Percentiles rank a stretch among this genome's conserved stretches.
Evolutionary conservation across 2,329 filamentous ascomycete genomes (phyloP).

Genomic region (Aspergillus sp.): DNA sequence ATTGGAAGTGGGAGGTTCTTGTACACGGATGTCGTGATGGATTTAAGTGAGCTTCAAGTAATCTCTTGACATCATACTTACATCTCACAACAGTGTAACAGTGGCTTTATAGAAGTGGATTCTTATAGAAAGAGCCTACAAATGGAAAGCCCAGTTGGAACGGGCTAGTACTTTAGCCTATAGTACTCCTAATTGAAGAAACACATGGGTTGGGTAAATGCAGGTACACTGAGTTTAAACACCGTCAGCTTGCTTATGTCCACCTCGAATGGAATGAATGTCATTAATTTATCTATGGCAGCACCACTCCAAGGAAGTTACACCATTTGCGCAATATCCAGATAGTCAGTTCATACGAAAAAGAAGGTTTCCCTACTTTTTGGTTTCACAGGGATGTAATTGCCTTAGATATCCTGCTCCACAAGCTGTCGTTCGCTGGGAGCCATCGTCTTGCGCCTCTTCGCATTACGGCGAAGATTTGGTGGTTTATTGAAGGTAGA

Average conservation of each 20-base stretch:
- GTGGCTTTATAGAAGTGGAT: too few species aligned
- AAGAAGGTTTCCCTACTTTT: background rate
- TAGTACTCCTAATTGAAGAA: too few species aligned
- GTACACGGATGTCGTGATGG: too few species aligned
- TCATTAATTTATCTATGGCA: background rate
- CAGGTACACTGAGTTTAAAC: too few species aligned
- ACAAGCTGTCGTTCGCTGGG: constrained; percentile 4
- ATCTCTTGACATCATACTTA: background rate
- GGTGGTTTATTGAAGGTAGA: background rate
- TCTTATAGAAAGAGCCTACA: too few species aligned
- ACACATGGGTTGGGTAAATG: too few species aligned
- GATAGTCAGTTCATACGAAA: background rate
- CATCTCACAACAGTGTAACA: background rate
- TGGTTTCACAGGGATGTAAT: constrained; percentile 4
- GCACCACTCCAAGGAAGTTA: background rate
- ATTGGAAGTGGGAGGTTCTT: background rate
- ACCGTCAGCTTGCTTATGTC: background rate
- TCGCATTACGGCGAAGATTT: background rate
- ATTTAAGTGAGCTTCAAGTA: too few species aligned
- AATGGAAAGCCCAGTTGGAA: too few species aligned
- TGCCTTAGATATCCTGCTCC: constrained; percentile 7
- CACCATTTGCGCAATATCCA: background rate
- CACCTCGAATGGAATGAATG: background rate
- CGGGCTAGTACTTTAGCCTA: too few species aligned
- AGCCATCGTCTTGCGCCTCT: background rate